These are phyloP conservation scores for Fabrea salina DNA, from an alignment of 169 alveolate species.

Conservation along the genomic window DNA sequence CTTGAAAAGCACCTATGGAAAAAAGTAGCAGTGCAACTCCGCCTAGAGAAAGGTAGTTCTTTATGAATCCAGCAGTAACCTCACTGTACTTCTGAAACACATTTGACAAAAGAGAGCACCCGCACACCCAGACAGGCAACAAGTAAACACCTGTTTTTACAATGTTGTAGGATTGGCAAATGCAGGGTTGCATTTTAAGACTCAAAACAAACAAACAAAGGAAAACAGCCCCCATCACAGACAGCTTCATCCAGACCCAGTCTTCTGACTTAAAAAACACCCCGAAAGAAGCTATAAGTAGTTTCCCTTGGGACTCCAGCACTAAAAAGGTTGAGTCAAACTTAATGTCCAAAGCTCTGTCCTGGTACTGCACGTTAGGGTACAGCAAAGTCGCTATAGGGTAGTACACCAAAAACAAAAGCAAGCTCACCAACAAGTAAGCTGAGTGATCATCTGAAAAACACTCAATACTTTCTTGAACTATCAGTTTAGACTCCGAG, in stretches of 20 bases:
- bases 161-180: not conserved
- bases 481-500: not conserved
- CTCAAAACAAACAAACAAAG: not conserved
- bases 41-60: too few relatives aligned
- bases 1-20: too few relatives aligned
- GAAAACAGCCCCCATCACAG: not conserved
- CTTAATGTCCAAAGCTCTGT: conserved; percentile 8
- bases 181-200: conserved; percentile 10
- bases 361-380: not conserved
- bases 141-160: conserved; percentile 17
- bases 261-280: not conserved
- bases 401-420: not conserved
- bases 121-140: not conserved
- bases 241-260: not conserved
- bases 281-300: conserved; percentile 12
- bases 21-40: too few relatives aligned
- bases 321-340: conserved; percentile 22
- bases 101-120: conserved; percentile 20
- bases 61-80: too few relatives aligned
- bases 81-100: too few relatives aligned
- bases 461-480: not conserved
- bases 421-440: not conserved
- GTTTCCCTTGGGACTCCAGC: conserved; percentile 12
- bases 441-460: not conserved
- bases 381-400: conserved; percentile 26